Percentiles rank a stretch among this genome's conserved stretches.
Evolutionary conservation across 164 flowering plant genomes (phyloP).

Genomic region (Vitis cinerea): DNA sequence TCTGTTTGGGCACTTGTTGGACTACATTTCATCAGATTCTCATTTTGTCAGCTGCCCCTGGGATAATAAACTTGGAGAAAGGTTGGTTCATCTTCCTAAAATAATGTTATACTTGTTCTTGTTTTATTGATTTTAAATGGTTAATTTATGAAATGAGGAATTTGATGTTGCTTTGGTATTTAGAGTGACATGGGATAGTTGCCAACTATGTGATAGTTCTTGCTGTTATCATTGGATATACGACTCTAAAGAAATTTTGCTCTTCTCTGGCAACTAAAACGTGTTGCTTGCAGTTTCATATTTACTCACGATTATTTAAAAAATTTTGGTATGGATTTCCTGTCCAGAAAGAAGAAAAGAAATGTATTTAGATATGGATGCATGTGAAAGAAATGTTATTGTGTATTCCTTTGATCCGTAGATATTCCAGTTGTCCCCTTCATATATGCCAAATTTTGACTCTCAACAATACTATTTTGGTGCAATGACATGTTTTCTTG

Average conservation of each 20-base stretch:
- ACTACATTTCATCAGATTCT: slow-evolving; percentile 16
- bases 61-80: slow-evolving; percentile 25
- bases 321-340: too few species aligned
- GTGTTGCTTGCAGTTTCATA: too few species aligned
- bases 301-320: too few species aligned
- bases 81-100: slow-evolving; percentile 24
- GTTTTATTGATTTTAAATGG: background rate
- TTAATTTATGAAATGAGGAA: background rate
- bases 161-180: background rate
- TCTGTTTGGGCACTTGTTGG: slow-evolving; percentile 11
- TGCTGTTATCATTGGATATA: too few species aligned
- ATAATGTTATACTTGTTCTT: slow-evolving; percentile 1
- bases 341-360: too few species aligned
- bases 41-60: slow-evolving; percentile 13
- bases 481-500: too few species aligned
- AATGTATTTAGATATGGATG: too few species aligned
- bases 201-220: background rate
- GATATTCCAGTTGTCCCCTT: too few species aligned
- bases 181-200: background rate
- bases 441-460: too few species aligned
- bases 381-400: too few species aligned
- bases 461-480: too few species aligned
- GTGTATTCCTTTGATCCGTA: too few species aligned
- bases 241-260: background rate
- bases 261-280: background rate